phyloP scores from a whole-genome alignment of 257 asterid species.

The Knoxia roxburghii region DNA sequence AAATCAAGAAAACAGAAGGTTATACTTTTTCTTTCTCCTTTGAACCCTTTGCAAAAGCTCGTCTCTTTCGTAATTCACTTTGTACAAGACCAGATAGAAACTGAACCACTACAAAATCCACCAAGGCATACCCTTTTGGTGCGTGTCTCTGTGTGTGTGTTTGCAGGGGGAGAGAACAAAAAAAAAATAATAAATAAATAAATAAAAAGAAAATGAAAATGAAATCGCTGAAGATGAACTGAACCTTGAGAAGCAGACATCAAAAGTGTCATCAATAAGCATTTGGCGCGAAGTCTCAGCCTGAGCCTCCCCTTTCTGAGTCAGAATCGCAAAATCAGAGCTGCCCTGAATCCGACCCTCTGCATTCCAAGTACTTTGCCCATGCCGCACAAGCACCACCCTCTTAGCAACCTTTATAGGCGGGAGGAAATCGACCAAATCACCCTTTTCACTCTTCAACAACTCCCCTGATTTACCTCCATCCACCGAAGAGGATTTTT shows the following conservation, averaged over 20 bases:
- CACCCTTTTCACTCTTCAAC: conserved; percentile 8
- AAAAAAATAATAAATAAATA: too few species aligned
- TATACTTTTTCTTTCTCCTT: background rate
- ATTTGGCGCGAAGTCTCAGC: conserved; percentile 87
- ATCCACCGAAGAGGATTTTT: conserved; percentile 3
- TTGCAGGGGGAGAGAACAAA: too few species aligned
- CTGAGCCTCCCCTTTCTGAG: conserved; percentile 80
- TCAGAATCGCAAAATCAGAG: conserved; percentile 82
- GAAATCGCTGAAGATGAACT: background rate
- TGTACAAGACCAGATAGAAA: background rate
- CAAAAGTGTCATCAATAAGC: conserved; percentile 86
- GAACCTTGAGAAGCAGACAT: conserved; percentile 86
- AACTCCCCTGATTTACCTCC: conserved; percentile 5
- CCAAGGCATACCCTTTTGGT: background rate
- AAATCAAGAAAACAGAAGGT: background rate
- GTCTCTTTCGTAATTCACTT: background rate
- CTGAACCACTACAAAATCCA: background rate
- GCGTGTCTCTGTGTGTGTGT: too few species aligned
- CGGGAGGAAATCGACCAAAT: conserved; percentile 45
- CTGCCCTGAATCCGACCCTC: conserved; percentile 98
- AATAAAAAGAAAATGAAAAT: background rate
- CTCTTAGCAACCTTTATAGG: conserved; percentile 66
- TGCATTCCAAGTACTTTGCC: conserved; percentile 97
- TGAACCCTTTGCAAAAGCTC: background rate
- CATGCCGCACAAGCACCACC: conserved; percentile 88